Percentiles rank a stretch among this genome's conserved stretches.
Conservation (phyloP, 1,284 basidiomycete genomes). For the Apiotrichum sp. region DNA sequence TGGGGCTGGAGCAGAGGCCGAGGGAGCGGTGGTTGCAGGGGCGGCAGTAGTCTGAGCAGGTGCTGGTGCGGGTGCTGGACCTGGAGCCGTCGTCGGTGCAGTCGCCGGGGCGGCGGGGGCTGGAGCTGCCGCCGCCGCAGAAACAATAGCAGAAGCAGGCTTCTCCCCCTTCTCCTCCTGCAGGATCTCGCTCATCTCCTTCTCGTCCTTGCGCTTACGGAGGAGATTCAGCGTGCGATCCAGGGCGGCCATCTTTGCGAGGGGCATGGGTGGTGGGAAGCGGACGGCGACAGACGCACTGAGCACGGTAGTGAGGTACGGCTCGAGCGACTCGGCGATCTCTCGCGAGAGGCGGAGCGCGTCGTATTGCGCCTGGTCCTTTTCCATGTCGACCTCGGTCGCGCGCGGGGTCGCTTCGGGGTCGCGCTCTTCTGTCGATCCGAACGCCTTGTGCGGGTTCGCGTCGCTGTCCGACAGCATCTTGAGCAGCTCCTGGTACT, state of each 20-base stretch:
- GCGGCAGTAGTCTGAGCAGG: neutral
- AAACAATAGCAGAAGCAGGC: no score
- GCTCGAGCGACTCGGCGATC: slow-evolving; percentile 67
- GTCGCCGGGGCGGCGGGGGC: neutral
- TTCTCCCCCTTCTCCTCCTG: slow-evolving; percentile 59
- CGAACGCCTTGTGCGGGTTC: neutral
- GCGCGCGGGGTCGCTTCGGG: slow-evolving; percentile 6
- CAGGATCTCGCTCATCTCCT: slow-evolving; percentile 60
- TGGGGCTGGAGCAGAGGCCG: no score
- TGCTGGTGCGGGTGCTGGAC: neutral
- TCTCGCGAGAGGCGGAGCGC: slow-evolving; percentile 33
- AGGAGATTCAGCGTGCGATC: slow-evolving; percentile 65
- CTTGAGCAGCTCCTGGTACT: slow-evolving; percentile 34
- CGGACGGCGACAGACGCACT: slow-evolving; percentile 84
- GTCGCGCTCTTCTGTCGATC: neutral
- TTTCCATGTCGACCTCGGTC: slow-evolving; percentile 62
- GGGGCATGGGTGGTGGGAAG: slow-evolving; percentile 81
- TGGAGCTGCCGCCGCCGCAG: no score
- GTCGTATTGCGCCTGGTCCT: slow-evolving; percentile 60
- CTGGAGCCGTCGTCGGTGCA: no score
- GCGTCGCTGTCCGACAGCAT: slow-evolving; percentile 17
- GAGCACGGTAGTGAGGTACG: slow-evolving; percentile 76
- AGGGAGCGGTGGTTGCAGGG: neutral
- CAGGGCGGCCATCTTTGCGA: slow-evolving; percentile 77
- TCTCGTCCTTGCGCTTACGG: slow-evolving; percentile 70